Percentiles rank a stretch among this genome's conserved stretches.
These are phyloP conservation scores for Arthrinium phaeospermum DNA, from an alignment of 2,329 filamentous ascomycete genomes.

Conservation along the genomic window DNA sequence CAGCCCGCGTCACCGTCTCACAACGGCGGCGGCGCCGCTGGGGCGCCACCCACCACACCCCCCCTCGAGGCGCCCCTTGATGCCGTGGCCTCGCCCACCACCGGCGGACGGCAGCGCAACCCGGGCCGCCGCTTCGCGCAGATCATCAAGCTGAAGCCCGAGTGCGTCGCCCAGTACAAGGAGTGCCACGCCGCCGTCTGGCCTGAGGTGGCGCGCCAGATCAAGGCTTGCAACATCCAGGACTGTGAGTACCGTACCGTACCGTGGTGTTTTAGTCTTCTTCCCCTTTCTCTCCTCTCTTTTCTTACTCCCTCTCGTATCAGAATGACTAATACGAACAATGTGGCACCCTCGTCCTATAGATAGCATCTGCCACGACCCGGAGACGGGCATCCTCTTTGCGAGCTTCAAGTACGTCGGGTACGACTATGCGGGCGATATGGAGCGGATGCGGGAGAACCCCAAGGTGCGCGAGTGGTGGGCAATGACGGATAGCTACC, in stretches of 20 bases:
- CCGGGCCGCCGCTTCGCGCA: slow-evolving; percentile 68
- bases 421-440: slow-evolving; percentile 73
- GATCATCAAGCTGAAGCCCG: slow-evolving; percentile 73
- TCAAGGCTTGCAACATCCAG: slow-evolving; percentile 74
- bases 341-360: slow-evolving; percentile 9
- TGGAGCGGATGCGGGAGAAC: slow-evolving; percentile 77
- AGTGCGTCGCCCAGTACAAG: slow-evolving; percentile 72
- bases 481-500: slow-evolving; percentile 79
- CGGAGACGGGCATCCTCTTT: slow-evolving; percentile 68
- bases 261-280: neutral
- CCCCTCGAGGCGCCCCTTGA: slow-evolving; percentile 13
- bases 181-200: slow-evolving; percentile 75
- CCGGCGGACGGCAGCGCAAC: slow-evolving; percentile 40
- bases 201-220: slow-evolving; percentile 79
- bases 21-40: neutral
- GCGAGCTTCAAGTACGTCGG: slow-evolving; percentile 82
- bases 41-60: neutral
- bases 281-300: neutral
- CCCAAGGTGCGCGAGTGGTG: slow-evolving; percentile 79
- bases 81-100: slow-evolving; percentile 2
- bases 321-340: neutral
- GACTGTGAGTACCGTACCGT: slow-evolving; percentile 62
- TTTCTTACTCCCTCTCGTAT: too few species aligned
- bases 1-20: slow-evolving; percentile 11
- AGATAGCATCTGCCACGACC: slow-evolving; percentile 78